Evolutionary conservation across 2,329 filamentous ascomycete species (phyloP), one percentile per base, ranked within the genome.

Genomic region (Periconia digitata): DNA sequence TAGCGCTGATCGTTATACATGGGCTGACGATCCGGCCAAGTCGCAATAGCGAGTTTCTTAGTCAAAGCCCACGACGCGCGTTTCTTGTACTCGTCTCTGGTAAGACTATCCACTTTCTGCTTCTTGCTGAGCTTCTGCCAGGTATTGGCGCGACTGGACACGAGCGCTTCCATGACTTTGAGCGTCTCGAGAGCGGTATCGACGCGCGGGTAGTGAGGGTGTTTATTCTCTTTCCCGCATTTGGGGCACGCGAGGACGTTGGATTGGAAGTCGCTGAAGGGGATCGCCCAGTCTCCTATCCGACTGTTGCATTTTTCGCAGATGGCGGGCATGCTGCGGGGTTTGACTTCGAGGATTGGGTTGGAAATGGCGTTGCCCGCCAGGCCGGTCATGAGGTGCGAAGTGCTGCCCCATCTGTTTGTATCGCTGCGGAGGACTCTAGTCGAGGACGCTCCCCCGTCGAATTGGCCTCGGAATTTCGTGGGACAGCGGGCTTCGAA

Each of bases 1-100:
- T 22, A 13, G n/a, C 23, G 22, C 18, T 36, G 22, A n/a, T 50
- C 49, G 4, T 29, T 43, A 40, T 52, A 51, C 13, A 20, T 17
- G 8, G 40, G 46, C 27, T 43, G 46, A 8, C 8, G 8, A 18
- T 49, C 37, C 10, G 46, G 43, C 51, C 46, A 51, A 13, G 40
- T 18, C 7, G 44, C n/a, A 5, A 49, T 17, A 35, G 40, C 46
- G 24, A 49, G 40, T 16, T 32, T 13, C 24, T 46, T 46, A n/a
- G 24, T 8, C 4, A 46, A 29, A 1, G 23, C n/a, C 27, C 34
- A 35, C 8, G 17, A 24, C 13, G 44, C 37, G 3, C 44, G 37
- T 32, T 46, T 40, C 15, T 23, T 8, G 12, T 46, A 41, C 2
- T 10, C 2, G 20, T 46, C 35, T 12, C 22, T n/a, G 17, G 36